Conservation (phyloP, 257 asterid species). For the Linaria vulgaris region DNA sequence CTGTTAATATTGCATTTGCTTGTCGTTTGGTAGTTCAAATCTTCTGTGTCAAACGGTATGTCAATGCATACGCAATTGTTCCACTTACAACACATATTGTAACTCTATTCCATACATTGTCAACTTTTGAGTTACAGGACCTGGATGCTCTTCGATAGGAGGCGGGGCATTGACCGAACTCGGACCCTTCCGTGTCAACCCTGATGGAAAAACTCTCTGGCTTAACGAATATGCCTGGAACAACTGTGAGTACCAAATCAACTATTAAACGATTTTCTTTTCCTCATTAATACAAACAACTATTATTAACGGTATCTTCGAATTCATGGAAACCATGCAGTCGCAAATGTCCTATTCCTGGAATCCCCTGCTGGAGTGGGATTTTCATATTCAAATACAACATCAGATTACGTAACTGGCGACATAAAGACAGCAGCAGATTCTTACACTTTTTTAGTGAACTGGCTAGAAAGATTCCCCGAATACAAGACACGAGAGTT, state of each 20-base stretch:
- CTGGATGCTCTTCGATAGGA: slow-evolving; percentile 1
- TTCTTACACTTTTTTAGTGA: neutral
- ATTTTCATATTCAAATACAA: slow-evolving; percentile 11
- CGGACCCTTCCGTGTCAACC: slow-evolving; percentile 6
- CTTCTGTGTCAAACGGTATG: neutral
- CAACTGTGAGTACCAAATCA: neutral
- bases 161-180: slow-evolving; percentile 1
- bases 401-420: slow-evolving; percentile 6
- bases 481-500: slow-evolving; percentile 4
- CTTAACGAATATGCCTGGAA: slow-evolving; percentile 6
- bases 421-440: slow-evolving; percentile 1
- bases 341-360: slow-evolving; percentile 7
- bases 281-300: neutral
- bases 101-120: neutral
- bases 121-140: neutral
- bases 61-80: neutral
- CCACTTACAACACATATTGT: neutral
- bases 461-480: neutral
- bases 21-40: too few relatives aligned
- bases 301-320: neutral
- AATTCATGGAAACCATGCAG: neutral
- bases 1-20: too few relatives aligned
- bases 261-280: neutral
- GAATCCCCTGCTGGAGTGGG: slow-evolving; percentile 5
- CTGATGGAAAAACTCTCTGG: neutral